Evolutionary conservation across 257 asterid genomes (phyloP).

Genomic region (Cordia subcordata): DNA sequence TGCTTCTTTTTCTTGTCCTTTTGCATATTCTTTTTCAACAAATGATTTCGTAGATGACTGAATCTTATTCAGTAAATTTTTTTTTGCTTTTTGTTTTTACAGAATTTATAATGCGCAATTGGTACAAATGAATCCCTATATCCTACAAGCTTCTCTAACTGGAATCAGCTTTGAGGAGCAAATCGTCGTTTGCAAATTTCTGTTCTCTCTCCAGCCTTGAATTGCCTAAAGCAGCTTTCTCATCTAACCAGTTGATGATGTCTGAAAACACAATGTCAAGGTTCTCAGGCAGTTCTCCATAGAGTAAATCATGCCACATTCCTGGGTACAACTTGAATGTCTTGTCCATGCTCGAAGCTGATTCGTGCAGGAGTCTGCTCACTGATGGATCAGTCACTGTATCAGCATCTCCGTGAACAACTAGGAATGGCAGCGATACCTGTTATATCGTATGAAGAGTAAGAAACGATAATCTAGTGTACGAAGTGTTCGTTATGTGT

Average conservation of each 20-base stretch:
- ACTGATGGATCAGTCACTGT: constrained; percentile 51
- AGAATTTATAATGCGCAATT: background rate
- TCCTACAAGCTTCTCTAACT: constrained; percentile 4
- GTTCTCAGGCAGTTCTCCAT: constrained; percentile 81
- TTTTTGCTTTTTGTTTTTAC: background rate
- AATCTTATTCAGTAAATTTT: background rate
- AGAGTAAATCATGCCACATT: constrained; percentile 90
- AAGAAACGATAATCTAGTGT: no score
- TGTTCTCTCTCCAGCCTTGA: constrained; percentile 40
- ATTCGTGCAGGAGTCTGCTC: constrained; percentile 53
- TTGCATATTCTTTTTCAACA: no score
- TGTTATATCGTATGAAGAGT: background rate
- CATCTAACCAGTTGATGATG: constrained; percentile 53
- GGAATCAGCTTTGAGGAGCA: constrained; percentile 1
- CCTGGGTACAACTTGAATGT: constrained; percentile 78
- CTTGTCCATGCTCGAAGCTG: constrained; percentile 71
- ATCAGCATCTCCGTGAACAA: constrained; percentile 52
- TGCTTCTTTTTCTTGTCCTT: no score
- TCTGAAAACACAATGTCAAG: constrained; percentile 61
- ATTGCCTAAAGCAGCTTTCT: constrained; percentile 27
- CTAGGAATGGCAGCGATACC: constrained; percentile 46
- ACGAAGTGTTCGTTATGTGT: no score
- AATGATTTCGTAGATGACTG: no score
- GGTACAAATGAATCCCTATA: background rate
- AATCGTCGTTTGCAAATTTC: constrained; percentile 31